These are phyloP conservation scores for Asterophora parasitica DNA, from an alignment of 768 basidiomycete species.

Conservation along the genomic window DNA sequence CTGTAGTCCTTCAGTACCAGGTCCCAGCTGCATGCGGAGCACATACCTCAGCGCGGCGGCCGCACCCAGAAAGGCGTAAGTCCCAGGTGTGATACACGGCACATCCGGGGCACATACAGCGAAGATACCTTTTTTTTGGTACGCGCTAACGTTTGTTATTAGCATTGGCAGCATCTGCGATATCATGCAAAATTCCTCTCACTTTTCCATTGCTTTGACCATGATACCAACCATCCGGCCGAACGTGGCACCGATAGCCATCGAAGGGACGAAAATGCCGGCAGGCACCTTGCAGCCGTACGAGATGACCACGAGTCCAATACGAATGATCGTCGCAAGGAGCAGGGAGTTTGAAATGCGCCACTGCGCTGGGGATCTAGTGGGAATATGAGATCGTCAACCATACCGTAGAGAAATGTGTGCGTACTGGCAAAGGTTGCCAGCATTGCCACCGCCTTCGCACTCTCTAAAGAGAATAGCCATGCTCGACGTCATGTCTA, in stretches of 20 bases:
- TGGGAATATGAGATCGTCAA: neutral
- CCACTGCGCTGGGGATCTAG: constrained; percentile 88
- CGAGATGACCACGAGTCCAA: constrained; percentile 80
- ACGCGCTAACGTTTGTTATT: constrained; percentile 47
- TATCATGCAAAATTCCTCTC: constrained; percentile 17
- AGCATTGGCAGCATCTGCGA: neutral
- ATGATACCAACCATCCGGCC: constrained; percentile 96
- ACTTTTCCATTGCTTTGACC: constrained; percentile 90
- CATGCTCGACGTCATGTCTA: constrained; percentile 98
- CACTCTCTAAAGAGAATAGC: constrained; percentile 94
- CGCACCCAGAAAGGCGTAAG: constrained; percentile 95
- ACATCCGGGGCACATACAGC: constrained; percentile 86
- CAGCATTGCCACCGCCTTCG: constrained; percentile 85
- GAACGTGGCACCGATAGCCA: constrained; percentile 97
- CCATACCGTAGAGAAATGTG: neutral
- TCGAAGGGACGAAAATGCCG: constrained; percentile 97
- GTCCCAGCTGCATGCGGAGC: too few relatives aligned
- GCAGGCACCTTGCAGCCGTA: constrained; percentile 97
- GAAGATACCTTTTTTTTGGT: constrained; percentile 83
- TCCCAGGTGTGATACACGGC: constrained; percentile 97
- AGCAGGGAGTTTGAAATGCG: constrained; percentile 89
- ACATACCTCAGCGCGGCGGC: constrained; percentile 86
- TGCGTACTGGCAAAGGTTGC: constrained; percentile 90
- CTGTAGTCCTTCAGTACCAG: constrained; percentile 33
- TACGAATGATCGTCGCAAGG: constrained; percentile 86